Evolutionary conservation across 2,329 filamentous ascomycete species (phyloP), one percentile per base, ranked within the genome.

Genomic region (Monosporascus ibericus): DNA sequence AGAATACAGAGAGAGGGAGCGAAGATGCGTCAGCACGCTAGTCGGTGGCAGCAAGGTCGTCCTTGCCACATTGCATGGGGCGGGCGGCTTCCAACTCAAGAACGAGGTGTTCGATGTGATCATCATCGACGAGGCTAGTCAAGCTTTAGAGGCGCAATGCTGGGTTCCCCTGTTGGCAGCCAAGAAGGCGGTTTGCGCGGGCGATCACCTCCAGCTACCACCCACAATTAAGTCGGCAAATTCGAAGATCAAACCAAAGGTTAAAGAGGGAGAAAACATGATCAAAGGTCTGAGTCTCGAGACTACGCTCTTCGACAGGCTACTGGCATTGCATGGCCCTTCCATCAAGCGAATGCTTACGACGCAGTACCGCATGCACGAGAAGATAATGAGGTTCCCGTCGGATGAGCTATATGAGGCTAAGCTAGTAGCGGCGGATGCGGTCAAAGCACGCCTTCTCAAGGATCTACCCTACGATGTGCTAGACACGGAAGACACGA

Each of bases 291-390:
- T 84, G 62, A 85, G 80, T 1, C 79, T 99, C 6, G 92, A 96
- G 65, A 88, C 80, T n/a, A 97, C 94, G 0, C 77, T 99, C 30
- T 99, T 99, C 68, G 92, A 97, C 68, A 82, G 94, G 27, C 77
- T 99, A 42, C 77, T 99, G 44, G 78, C 80, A 5, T 75, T 96
- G 17, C 89, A 99, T 66, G 94, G 94, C 1, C 72, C 84, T 1
- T 76, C 76, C 5, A 91, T 99, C 72, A 97, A 97, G 74, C 80
- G 88, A 49, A 96, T 97, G 89, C 81, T 99, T 24, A 97, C 90
- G 4, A 95, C 88, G 5, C 94, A 99, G 72, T 99, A 99, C 69
- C 90, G 94, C 38, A 99, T 99, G 94, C 91, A 99, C 67, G 87
- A 95, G 65, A 84, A 78, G 50, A 97, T 99, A 63, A 97, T 97